Base-by-base conservation (phyloP, 805 yeast species). In the Candida gorgasii region DNA sequence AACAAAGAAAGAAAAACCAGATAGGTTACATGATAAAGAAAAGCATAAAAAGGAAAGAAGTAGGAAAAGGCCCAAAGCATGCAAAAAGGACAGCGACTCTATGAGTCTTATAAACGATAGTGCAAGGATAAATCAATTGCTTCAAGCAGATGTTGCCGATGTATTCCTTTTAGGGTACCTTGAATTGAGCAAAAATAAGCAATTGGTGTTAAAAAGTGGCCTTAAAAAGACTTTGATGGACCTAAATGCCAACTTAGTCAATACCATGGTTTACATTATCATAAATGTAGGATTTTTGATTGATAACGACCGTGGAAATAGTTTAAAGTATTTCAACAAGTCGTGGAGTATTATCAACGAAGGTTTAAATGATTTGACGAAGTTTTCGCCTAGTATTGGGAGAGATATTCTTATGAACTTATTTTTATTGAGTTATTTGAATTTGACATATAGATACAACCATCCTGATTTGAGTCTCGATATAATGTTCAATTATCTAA, bases 401-500 rank as follows among this genome's bases (percentile, higher is more conserved):
- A 20, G 28, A 22, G 23, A 69, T 36, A 71, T 77, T 44, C 62
- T 78, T 39, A 71, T 69, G 42, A 69, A 75, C 41, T 62, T 78
- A 29, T 74, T 73, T 24, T 51, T 76, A 15, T 54, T 79, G 23
- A 59, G 74, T 20, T 69, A 59, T 48, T 62, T 76, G 11, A 72
- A 73, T 45, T 54, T 76, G 36, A 60, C 65, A 19, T 65, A 66
- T 52, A 62, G 72, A 40, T 55, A 63, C 30, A 59, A 64, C 22
- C 32, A 19, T 12, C 24, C 33, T 35, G 44, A 37, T 8, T 47
- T 61, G n/a, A 71, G 72, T 23, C 66, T 70, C 20, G 77, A 74
- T 41, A 67, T 76, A 26, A 62, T 77, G 5, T 62, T 78, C 46
- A 74, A 75, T 48, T 74, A 75, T 47, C 58, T 79, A 38, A 75